phyloP scores from a whole-genome alignment of 352 stramenopile genomes.

The Chrysophaeum taylorii region DNA sequence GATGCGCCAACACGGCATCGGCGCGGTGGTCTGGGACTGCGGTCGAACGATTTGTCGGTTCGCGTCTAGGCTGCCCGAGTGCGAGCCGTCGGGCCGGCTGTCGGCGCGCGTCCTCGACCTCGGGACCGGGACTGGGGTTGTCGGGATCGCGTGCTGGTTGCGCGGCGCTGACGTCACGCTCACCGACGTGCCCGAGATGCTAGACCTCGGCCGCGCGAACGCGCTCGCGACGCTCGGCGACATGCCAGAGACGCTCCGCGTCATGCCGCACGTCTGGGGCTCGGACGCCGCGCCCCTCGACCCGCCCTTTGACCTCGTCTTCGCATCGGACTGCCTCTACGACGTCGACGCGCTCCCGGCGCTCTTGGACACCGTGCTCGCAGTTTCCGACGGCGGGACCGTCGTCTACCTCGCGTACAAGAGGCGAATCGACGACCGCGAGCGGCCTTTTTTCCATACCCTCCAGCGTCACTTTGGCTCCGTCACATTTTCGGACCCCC shows the following conservation, averaged over 20 bases:
- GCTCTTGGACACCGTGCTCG: not conserved
- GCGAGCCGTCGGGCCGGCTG: not conserved
- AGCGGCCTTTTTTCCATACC: not conserved
- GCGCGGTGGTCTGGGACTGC: not conserved
- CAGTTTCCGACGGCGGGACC: not conserved
- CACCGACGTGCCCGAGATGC: too few species aligned
- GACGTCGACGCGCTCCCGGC: not conserved
- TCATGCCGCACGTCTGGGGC: not conserved
- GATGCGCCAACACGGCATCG: not conserved
- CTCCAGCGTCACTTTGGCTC: not conserved
- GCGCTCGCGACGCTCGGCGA: not conserved
- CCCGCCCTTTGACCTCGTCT: slow-evolving; percentile 2
- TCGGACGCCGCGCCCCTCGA: not conserved
- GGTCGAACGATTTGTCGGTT: not conserved
- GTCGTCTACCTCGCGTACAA: slow-evolving; percentile 15
- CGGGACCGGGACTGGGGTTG: not conserved
- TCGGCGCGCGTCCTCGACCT: not conserved
- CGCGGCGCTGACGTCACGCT: not conserved
- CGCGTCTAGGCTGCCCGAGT: not conserved
- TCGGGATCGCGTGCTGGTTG: not conserved
- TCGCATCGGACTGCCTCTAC: slow-evolving; percentile 7
- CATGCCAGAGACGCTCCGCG: not conserved
- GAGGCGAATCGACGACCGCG: not conserved
- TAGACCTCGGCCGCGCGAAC: not conserved
- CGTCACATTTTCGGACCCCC: not conserved